phyloP scores from a whole-genome alignment of 106 monocot genomes.

The Chionographis japonica region DNA sequence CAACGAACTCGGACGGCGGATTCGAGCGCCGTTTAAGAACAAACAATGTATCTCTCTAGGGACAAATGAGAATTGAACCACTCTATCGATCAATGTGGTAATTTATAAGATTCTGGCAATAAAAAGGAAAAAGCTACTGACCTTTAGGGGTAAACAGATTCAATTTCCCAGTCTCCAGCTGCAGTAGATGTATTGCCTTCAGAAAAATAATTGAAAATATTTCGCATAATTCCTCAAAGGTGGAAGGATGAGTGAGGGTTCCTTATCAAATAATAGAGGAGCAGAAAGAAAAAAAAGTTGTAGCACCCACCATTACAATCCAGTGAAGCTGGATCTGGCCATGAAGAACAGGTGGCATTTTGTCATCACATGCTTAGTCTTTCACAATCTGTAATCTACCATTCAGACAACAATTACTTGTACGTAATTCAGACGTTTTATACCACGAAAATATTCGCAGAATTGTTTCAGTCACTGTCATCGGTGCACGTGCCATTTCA shows the following conservation, averaged over 20 bases:
- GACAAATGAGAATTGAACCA: too few relatives aligned
- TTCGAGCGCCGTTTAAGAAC: too few relatives aligned
- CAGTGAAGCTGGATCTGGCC: background rate
- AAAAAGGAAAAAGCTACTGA: background rate
- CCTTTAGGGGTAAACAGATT: background rate
- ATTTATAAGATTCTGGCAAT: background rate
- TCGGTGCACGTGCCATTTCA: background rate
- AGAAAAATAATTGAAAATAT: background rate
- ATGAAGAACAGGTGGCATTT: conserved; percentile 1
- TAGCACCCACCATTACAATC: background rate
- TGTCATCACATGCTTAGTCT: background rate
- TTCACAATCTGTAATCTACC: background rate
- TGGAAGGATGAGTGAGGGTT: background rate
- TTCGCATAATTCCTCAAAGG: background rate
- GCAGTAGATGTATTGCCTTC: background rate
- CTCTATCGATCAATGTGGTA: background rate
- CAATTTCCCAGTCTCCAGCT: background rate
- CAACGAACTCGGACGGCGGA: too few relatives aligned
- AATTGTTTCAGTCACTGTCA: background rate
- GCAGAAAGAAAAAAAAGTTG: background rate
- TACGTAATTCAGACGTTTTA: background rate
- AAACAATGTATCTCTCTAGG: too few relatives aligned
- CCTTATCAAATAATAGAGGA: background rate
- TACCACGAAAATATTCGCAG: background rate
- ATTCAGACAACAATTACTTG: background rate